Percentiles rank a stretch among this genome's conserved stretches.
Evolutionary conservation across 371 early-diverging fungal genomes (phyloP).

Genomic region (Homolaphlyctis polyrhiza): DNA sequence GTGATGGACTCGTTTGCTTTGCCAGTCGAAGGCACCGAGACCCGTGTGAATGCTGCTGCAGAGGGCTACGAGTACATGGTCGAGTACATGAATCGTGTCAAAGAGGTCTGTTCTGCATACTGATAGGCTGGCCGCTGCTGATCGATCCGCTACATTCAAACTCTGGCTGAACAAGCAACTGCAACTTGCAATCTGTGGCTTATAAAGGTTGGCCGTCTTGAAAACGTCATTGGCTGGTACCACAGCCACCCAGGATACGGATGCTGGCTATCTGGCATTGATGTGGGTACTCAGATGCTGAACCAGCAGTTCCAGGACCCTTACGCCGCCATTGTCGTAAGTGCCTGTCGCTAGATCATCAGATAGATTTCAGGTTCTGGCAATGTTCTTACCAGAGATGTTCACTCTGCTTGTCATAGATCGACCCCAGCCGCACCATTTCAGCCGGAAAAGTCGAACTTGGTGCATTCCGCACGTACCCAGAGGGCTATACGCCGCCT

Average conservation of each 20-base stretch:
- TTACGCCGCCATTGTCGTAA: constrained; percentile 89
- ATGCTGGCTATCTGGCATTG: constrained; percentile 98
- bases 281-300: constrained; percentile 91
- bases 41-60: constrained; percentile 93
- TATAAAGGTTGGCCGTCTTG: constrained; percentile 90
- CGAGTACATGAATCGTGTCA: constrained; percentile 74
- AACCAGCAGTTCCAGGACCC: constrained; percentile 96
- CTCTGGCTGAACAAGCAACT: too few relatives aligned
- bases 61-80: constrained; percentile 98
- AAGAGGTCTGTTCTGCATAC: constrained; percentile 63
- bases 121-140: too few relatives aligned
- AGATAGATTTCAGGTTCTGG: constrained; percentile 5
- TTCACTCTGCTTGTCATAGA: constrained; percentile 40
- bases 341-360: constrained; percentile 9
- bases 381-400: neutral
- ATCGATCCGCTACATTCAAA: too few relatives aligned
- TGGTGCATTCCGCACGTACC: constrained; percentile 96
- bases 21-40: constrained; percentile 98
- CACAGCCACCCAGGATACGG: constrained; percentile 98
- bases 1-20: constrained; percentile 96
- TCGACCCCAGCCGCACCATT: constrained; percentile 95
- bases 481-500: constrained; percentile 71
- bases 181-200: too few relatives aligned
- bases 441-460: constrained; percentile 95
- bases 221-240: constrained; percentile 97